A percentile compares a stretch with the other conserved stretches of the same genome.
phyloP scores from a whole-genome alignment of 2,329 filamentous ascomycete genomes.

The Fusarium sp. region DNA sequence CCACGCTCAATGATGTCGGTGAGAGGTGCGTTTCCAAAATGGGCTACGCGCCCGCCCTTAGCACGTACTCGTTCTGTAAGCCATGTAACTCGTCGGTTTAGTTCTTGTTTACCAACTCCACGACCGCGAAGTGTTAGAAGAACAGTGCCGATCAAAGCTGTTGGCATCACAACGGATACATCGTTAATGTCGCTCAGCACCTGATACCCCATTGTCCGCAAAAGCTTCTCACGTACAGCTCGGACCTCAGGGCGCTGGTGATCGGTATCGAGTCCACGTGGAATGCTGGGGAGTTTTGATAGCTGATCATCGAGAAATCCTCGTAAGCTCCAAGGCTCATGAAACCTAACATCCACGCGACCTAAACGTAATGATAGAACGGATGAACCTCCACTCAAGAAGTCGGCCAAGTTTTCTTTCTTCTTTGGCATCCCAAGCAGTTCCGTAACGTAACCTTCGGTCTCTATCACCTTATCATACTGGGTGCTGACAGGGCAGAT shows the following conservation, averaged over 20 bases:
- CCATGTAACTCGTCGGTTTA: conserved; percentile 91
- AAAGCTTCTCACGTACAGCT: conserved; percentile 73
- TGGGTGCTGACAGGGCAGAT: conserved; percentile 97
- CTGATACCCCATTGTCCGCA: conserved; percentile 90
- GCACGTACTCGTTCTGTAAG: conserved; percentile 81
- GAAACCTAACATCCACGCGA: conserved; percentile 93
- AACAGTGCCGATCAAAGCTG: conserved; percentile 93
- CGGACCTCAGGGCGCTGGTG: conserved; percentile 61
- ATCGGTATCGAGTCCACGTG: conserved; percentile 58
- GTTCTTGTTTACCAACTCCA: conserved; percentile 87
- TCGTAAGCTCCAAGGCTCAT: conserved; percentile 92
- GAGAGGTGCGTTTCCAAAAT: conserved; percentile 85
- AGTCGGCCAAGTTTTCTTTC: conserved; percentile 91
- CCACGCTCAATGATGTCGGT: conserved; percentile 88
- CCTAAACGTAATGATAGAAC: conserved; percentile 90
- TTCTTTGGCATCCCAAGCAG: conserved; percentile 93
- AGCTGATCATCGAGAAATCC: conserved; percentile 84
- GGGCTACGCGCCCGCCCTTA: conserved; percentile 91
- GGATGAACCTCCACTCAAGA: conserved; percentile 85
- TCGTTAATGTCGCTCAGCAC: conserved; percentile 95
- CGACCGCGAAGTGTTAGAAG: conserved; percentile 90
- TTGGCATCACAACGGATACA: conserved; percentile 98
- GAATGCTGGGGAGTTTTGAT: conserved; percentile 59
- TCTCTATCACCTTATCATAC: conserved; percentile 99
- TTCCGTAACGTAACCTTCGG: conserved; percentile 95